These are phyloP conservation scores for Lichenothelia convexa DNA, from an alignment of 495 filamentous ascomycete species.

Conservation along the genomic window DNA sequence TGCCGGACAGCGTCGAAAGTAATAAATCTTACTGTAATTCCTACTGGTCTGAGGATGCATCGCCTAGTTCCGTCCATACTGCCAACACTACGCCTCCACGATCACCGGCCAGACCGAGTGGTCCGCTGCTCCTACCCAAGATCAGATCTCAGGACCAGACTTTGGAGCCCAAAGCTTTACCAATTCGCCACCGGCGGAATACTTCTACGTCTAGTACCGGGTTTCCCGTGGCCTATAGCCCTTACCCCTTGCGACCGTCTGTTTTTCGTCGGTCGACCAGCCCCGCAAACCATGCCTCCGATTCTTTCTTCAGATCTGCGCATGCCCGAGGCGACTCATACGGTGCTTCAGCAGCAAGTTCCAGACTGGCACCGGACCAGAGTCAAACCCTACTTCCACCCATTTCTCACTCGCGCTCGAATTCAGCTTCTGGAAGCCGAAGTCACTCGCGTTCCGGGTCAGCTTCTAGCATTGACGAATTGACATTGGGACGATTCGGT, in stretches of 20 bases:
- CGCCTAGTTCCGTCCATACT: constrained; percentile 60
- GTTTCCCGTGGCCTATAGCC: constrained; percentile 26
- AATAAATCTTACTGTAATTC: constrained; percentile 33
- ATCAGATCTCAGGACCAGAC: constrained; percentile 73
- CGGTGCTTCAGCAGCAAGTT: constrained; percentile 35
- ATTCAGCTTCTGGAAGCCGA: constrained; percentile 39
- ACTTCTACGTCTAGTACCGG: constrained; percentile 36
- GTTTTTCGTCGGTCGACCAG: constrained; percentile 43
- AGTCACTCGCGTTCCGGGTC: constrained; percentile 28
- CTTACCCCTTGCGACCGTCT: constrained; percentile 24
- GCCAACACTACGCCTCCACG: constrained; percentile 47
- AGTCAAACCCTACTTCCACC: constrained; percentile 29
- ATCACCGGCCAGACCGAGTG: constrained; percentile 62
- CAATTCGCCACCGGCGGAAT: constrained; percentile 32
- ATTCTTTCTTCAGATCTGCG: constrained; percentile 34
- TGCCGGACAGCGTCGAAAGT: constrained; percentile 13
- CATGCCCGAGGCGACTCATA: constrained; percentile 23
- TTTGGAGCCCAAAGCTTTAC: constrained; percentile 35
- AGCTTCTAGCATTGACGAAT: constrained; percentile 48
- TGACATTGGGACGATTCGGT: constrained; percentile 46
- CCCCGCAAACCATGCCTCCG: constrained; percentile 38
- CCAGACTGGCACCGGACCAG: constrained; percentile 44
- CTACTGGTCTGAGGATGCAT: constrained; percentile 48
- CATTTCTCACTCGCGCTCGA: constrained; percentile 25
- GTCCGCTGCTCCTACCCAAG: constrained; percentile 68